Base-by-base conservation (phyloP, 345 rosid genomes). In the Rhodomyrtus tomentosa region DNA sequence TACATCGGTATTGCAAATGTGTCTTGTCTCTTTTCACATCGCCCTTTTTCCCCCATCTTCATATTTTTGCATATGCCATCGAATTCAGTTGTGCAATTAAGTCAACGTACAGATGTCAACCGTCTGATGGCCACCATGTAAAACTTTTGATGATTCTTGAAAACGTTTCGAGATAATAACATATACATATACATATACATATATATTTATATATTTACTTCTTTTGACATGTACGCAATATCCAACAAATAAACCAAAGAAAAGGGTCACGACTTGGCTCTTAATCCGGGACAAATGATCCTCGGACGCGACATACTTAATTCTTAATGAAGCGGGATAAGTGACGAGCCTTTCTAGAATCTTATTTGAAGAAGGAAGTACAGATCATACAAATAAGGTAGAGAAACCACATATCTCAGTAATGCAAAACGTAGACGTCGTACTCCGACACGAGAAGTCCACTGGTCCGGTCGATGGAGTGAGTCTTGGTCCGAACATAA, bases 401-500 rank as follows among this genome's bases (percentile, higher is more conserved):
- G 0, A 59, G 1, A 29, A 59, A 59, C 11, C 11, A 29, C 40
- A 6, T 0, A 59, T 29, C 73, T 51, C 56, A 36, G 48, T 53
- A 29, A 54, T 53, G 50, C 6, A 82, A 82, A 25, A 82, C 48
- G 58, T 53, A 82, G 83, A 82, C 5, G 6, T 82, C 10, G 0
- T 82, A 53, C n/a, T 82, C 49, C 7, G 24, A 51, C 24, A 82
- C 49, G 24, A 53, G n/a, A 54, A 48, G 9, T 29, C 83, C 83
- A 38, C 24, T 53, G 0, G 10, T 38, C 18, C n/a, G 50, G 62
- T 89, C 88, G 50, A 83, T 32, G 1, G 50, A 15, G 52, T 40
- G 87, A 53, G 91, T 86, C 84, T 14, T 88, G 8, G 90, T 89
- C 62, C 81, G 50, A 11, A 85, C 90, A 59, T 88, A 87, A 21